These are phyloP conservation scores for Mortierella hygrophila DNA, from an alignment of 192 early-diverging fungal genomes.

Conservation along the genomic window DNA sequence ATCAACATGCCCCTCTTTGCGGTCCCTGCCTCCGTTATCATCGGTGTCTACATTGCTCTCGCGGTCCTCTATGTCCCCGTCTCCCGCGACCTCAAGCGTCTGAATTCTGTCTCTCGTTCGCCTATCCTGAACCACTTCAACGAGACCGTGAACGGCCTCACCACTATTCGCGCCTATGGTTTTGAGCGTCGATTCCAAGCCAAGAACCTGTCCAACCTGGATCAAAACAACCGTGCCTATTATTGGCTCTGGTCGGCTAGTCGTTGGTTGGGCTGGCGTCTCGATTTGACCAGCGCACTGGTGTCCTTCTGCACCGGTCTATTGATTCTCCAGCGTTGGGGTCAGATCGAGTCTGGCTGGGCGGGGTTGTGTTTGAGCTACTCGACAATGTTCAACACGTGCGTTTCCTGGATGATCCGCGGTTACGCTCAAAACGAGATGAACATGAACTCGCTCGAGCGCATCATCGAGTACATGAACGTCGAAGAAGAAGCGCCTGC, in stretches of 20 bases:
- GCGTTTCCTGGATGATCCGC: constrained; percentile 85
- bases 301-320: constrained; percentile 80
- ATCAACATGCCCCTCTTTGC: constrained; percentile 79
- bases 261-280: constrained; percentile 89
- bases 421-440: constrained; percentile 87
- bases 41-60: constrained; percentile 68
- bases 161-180: constrained; percentile 91
- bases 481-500: constrained; percentile 83
- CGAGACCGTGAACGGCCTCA: constrained; percentile 81
- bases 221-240: constrained; percentile 87
- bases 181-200: constrained; percentile 73
- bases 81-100: constrained; percentile 92
- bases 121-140: constrained; percentile 85
- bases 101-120: constrained; percentile 79
- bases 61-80: constrained; percentile 78
- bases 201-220: constrained; percentile 69
- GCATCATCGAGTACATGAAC: constrained; percentile 83
- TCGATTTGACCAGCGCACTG: constrained; percentile 80
- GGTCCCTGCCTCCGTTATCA: constrained; percentile 69
- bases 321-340: constrained; percentile 62
- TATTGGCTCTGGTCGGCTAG: constrained; percentile 88
- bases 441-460: constrained; percentile 90
- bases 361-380: constrained; percentile 91
- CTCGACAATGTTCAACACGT: constrained; percentile 84
- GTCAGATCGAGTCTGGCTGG: constrained; percentile 82